Base-by-base conservation (phyloP, 192 early-diverging fungal genomes). In the Kickxella alabastrina region DNA sequence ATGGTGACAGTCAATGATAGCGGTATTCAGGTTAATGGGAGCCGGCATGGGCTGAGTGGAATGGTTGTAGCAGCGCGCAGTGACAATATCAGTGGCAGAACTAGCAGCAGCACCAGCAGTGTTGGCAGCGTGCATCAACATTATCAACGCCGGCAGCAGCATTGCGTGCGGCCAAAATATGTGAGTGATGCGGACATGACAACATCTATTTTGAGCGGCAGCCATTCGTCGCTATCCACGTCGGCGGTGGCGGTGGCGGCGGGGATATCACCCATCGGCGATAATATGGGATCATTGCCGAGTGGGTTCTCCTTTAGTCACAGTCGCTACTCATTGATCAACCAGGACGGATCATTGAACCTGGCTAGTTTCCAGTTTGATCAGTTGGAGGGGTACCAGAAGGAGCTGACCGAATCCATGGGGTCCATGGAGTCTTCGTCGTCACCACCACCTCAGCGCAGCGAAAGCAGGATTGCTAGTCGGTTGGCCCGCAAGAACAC, bases 261-360 rank as follows among this genome's bases (percentile, higher is more conserved):
- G 1, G 22, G 49, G 13, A 39, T 23, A 1, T n/a, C n/a, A n/a
- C n/a, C n/a, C n/a, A n/a, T n/a, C n/a, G n/a, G n/a, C n/a, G n/a
- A n/a, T n/a, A n/a, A n/a, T n/a, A 17, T 50, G 13, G 52, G 52
- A 23, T 60, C 60, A 41, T 65, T 57, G n/a, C 38, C 65, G 10
- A 65, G 57, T n/a, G 61, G 60, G 35, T 75, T 75, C 37, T 68
- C 65, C 29, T 75, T 75, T 35, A 59, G 52, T 28, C 72, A 75
- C 44, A 75, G 72, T 42, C 56, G 72, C 8, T 75, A 57, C 61
- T 75, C 72, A 39, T 49, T 75, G 39, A 53, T 75, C 61, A 75
- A 75, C 53, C 60, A 63, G 40, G 72, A 75, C 43, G 72, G 72
- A 8, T 75, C 65, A 10, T 46, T 75, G 29, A 75, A 75, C 40